A percentile compares a stretch with the other conserved stretches of the same genome.
phyloP scores from a whole-genome alignment of 257 asterid genomes.

The Solanum commersonii region DNA sequence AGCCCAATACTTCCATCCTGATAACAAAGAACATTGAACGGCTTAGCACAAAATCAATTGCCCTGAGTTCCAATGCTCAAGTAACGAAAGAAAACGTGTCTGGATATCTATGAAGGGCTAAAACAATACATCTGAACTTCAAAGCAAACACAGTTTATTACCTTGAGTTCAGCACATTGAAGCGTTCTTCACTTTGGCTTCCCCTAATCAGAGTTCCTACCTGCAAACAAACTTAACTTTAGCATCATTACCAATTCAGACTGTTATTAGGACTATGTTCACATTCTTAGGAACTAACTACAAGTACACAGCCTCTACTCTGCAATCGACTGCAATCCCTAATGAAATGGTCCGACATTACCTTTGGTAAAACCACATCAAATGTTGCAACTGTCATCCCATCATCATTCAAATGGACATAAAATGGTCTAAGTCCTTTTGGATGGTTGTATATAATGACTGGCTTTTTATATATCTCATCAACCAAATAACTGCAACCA shows the following conservation, averaged over 20 bases:
- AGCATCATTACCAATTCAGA: neutral
- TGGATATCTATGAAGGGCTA: neutral
- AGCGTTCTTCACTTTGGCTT: slow-evolving; percentile 83
- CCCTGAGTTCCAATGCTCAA: neutral
- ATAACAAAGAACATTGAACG: neutral
- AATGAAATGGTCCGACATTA: neutral
- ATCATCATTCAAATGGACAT: slow-evolving; percentile 52
- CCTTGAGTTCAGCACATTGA: slow-evolving; percentile 42
- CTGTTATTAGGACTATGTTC: neutral
- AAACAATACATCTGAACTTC: neutral
- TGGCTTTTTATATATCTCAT: slow-evolving; percentile 53
- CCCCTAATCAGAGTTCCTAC: slow-evolving; percentile 71
- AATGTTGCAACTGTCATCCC: slow-evolving; percentile 68
- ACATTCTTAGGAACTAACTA: neutral
- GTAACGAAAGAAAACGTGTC: neutral
- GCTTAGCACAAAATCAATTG: neutral
- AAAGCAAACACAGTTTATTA: slow-evolving; percentile 7
- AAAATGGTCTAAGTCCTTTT: slow-evolving; percentile 56
- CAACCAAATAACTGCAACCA: slow-evolving; percentile 49
- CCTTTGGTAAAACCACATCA: slow-evolving; percentile 73
- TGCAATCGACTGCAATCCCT: neutral
- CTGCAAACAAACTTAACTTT: slow-evolving; percentile 17
- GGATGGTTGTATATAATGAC: slow-evolving; percentile 67
- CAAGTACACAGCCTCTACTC: neutral
- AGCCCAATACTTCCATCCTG: slow-evolving; percentile 58